These are phyloP conservation scores for Parietichytrium sp. DNA, from an alignment of 108 stramenopile species.

Conservation along the genomic window DNA sequence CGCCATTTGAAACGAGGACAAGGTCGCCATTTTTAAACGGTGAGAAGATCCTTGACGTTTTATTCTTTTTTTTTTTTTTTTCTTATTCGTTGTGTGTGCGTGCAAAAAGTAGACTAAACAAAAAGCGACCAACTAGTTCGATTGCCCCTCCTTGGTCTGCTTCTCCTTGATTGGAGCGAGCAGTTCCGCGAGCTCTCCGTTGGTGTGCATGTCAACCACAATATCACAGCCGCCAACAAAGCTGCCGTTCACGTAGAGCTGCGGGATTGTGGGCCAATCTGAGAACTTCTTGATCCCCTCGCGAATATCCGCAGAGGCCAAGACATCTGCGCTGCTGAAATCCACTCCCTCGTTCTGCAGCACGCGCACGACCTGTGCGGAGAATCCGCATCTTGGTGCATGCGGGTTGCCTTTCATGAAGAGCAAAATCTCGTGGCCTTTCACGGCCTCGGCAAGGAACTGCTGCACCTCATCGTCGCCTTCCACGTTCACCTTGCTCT, in stretches of 20 bases:
- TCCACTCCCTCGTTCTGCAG: constrained; percentile 81
- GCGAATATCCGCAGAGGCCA: constrained; percentile 89
- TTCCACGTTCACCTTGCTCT: constrained; percentile 48
- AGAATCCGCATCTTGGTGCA: constrained; percentile 96
- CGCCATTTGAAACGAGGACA: too few relatives aligned
- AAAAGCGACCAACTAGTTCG: not conserved
- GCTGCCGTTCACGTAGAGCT: constrained; percentile 93
- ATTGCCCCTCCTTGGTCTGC: not conserved
- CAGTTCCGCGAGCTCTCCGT: constrained; percentile 71
- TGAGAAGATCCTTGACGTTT: too few relatives aligned
- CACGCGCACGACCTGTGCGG: constrained; percentile 77
- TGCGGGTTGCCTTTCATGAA: constrained; percentile 99
- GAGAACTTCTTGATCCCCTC: constrained; percentile 89
- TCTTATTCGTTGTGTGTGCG: too few relatives aligned
- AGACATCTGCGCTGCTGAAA: constrained; percentile 92
- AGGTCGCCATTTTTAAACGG: too few relatives aligned
- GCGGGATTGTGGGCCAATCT: constrained; percentile 97
- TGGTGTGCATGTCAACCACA: constrained; percentile 74
- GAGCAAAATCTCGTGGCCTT: constrained; percentile 74
- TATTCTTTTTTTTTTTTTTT: too few relatives aligned
- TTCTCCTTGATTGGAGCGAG: constrained; percentile 48
- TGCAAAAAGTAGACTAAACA: too few relatives aligned
- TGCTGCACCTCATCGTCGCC: constrained; percentile 49
- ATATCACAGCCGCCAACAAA: constrained; percentile 98
- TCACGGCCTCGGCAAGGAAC: constrained; percentile 2